Evolutionary conservation across 768 basidiomycete genomes (phyloP).

Genomic region (Tephrocybe sp.): DNA sequence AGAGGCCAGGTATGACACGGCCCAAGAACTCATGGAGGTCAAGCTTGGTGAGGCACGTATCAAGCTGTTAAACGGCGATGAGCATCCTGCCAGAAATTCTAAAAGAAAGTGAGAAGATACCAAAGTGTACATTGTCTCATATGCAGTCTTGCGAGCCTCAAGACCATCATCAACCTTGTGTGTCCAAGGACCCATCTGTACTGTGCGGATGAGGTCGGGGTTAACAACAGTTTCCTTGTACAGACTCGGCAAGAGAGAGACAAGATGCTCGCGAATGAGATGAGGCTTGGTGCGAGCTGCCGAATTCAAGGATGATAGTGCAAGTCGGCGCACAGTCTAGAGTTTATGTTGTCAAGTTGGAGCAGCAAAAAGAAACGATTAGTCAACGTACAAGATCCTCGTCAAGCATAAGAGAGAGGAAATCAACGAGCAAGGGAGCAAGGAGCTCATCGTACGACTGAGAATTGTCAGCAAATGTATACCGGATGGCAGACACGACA

Average conservation of each 20-base stretch:
- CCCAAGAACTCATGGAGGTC: slow-evolving; percentile 85
- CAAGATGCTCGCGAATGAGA: slow-evolving; percentile 83
- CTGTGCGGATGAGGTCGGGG: slow-evolving; percentile 77
- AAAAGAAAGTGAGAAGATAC: slow-evolving; percentile 35
- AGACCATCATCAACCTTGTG: slow-evolving; percentile 97
- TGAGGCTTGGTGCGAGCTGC: slow-evolving; percentile 95
- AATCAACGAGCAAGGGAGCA: slow-evolving; percentile 85
- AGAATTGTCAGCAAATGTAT: slow-evolving; percentile 88
- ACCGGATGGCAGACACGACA: slow-evolving; percentile 90
- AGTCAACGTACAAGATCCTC: slow-evolving; percentile 66
- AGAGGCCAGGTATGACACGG: slow-evolving; percentile 78
- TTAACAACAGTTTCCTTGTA: slow-evolving; percentile 87
- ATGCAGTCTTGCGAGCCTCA: slow-evolving; percentile 95
- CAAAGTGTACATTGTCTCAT: slow-evolving; percentile 95
- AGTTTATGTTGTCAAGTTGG: background rate
- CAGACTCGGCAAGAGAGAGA: slow-evolving; percentile 72
- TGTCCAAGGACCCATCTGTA: slow-evolving; percentile 97
- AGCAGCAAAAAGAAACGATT: background rate
- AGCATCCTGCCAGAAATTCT: background rate
- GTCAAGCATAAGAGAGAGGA: slow-evolving; percentile 90
- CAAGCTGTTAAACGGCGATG: slow-evolving; percentile 55
- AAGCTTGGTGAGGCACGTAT: slow-evolving; percentile 86
- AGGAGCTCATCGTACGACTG: slow-evolving; percentile 89
- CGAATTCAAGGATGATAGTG: slow-evolving; percentile 89
- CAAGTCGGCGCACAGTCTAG: slow-evolving; percentile 87